Evolutionary conservation across 2,329 filamentous ascomycete species (phyloP).

Genomic region (Dactylellina drechsleri): DNA sequence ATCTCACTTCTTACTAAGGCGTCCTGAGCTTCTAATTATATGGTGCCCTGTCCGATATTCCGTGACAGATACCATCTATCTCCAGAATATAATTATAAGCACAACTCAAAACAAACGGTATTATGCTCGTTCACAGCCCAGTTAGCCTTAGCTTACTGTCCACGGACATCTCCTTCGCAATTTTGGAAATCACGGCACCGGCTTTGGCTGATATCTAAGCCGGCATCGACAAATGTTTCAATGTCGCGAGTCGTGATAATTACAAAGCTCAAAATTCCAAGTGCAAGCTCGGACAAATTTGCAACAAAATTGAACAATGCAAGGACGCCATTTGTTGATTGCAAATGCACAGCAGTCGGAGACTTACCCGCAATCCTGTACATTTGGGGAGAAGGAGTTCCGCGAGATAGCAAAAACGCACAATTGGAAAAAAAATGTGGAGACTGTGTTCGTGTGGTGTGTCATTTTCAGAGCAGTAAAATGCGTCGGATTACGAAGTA

Average conservation of each 20-base stretch:
- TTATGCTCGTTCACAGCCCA: slow-evolving; percentile 35
- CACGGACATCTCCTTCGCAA: slow-evolving; percentile 39
- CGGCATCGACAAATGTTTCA: slow-evolving; percentile 6
- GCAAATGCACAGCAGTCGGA: neutral
- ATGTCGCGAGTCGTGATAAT: slow-evolving; percentile 14
- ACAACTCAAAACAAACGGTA: slow-evolving; percentile 1
- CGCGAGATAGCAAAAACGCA: slow-evolving; percentile 20
- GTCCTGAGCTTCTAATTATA: slow-evolving; percentile 49
- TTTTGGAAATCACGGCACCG: slow-evolving; percentile 24
- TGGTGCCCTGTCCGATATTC: slow-evolving; percentile 20
- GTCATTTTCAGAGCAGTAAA: too few species aligned
- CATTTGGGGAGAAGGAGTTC: slow-evolving; percentile 4
- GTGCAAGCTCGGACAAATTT: slow-evolving; percentile 8
- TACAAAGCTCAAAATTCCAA: neutral
- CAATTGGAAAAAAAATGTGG: neutral
- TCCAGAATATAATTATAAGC: slow-evolving; percentile 4
- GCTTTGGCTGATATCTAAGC: slow-evolving; percentile 13
- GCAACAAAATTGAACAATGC: neutral
- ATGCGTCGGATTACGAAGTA: too few species aligned
- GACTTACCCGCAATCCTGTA: neutral
- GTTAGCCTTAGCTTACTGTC: slow-evolving; percentile 25
- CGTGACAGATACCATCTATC: slow-evolving; percentile 23
- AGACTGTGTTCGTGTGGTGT: neutral
- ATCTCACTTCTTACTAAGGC: slow-evolving; percentile 52
- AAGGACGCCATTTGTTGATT: slow-evolving; percentile 20